Base-by-base conservation (phyloP, 176 grass and related monocot genomes). In the Calamus simplicifolius region DNA sequence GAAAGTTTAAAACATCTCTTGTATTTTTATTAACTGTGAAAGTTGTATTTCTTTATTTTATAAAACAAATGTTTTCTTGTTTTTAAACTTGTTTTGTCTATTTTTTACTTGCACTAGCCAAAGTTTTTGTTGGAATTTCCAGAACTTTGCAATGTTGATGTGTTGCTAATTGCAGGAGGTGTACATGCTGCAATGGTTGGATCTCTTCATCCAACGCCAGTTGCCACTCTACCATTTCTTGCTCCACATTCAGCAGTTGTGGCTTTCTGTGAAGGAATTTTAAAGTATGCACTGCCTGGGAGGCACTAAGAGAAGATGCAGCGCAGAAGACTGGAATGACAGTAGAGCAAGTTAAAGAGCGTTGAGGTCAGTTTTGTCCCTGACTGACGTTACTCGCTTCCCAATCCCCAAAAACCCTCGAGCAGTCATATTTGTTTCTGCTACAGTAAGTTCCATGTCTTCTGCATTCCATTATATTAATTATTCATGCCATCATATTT, bases 121-220 rank as follows among this genome's bases (percentile, higher is more conserved):
- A 43, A 12, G 35, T 43, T 12, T 13, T 43, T 43, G 35, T 43
- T 43, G 35, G 35, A 43, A 43, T 43, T 43, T 43, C 35, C 8
- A 13, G 8, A 43, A 43, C 35, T 43, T 43, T 43, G 35, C 5
- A 43, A 43, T 43, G 2, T 23, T 23, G 35, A 43, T 43, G 35
- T 13, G 35, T 78, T 64, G 30, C 64, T 77, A 23, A 60, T 27
- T 66, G 65, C 21, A 92, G 93, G 87, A 27, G 93, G 84, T 50
- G 93, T 92, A 26, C 93, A 92, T 78, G 93, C 93, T 78, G 93
- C 93, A 48, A 92, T 98, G 93, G 93, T 98, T 49, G 93, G 87
- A 60, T 81, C 93, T 59, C 73, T 92, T 49, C 87, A 97, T 63
- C 93, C 93, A 63, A 83, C 80, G 16, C 87, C 93, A 70, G 80